Conservation (phyloP, 257 asterid species). For the Solanum infundibuliforme region DNA sequence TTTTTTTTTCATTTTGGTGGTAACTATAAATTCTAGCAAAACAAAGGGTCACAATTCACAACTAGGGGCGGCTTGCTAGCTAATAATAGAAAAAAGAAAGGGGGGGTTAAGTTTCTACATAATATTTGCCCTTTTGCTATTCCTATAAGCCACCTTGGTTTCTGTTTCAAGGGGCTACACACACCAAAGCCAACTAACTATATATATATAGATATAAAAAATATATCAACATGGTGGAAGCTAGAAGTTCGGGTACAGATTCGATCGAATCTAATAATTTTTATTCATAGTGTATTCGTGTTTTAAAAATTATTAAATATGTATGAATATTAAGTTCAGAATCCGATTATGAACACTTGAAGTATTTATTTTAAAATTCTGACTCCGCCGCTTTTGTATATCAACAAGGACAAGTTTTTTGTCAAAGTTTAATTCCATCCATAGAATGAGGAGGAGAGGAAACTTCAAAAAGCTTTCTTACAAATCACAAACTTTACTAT, state of each 20-base stretch:
- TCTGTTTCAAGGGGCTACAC: background rate
- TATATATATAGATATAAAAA: background rate
- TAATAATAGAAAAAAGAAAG: background rate
- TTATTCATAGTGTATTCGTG: background rate
- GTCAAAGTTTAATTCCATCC: slow-evolving; percentile 32
- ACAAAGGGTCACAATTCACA: background rate
- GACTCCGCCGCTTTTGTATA: background rate
- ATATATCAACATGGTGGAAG: background rate
- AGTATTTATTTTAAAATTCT: no score
- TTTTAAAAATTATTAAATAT: no score
- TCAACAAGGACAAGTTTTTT: slow-evolving; percentile 3
- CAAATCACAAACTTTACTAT: background rate
- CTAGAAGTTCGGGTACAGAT: background rate
- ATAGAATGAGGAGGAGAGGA: slow-evolving; percentile 7
- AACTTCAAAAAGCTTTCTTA: background rate
- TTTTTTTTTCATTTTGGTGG: background rate
- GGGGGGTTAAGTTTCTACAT: background rate
- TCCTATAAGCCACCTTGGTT: background rate
- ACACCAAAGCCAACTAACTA: background rate
- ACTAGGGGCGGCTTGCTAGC: background rate
- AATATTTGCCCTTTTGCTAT: background rate
- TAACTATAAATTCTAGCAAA: background rate
- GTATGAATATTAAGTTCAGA: background rate
- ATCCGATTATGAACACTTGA: no score
- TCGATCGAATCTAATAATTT: no score